Evolutionary conservation across 108 stramenopile species (phyloP), one percentile per base, ranked within the genome.

Genomic region (Schizochytrium sp.): DNA sequence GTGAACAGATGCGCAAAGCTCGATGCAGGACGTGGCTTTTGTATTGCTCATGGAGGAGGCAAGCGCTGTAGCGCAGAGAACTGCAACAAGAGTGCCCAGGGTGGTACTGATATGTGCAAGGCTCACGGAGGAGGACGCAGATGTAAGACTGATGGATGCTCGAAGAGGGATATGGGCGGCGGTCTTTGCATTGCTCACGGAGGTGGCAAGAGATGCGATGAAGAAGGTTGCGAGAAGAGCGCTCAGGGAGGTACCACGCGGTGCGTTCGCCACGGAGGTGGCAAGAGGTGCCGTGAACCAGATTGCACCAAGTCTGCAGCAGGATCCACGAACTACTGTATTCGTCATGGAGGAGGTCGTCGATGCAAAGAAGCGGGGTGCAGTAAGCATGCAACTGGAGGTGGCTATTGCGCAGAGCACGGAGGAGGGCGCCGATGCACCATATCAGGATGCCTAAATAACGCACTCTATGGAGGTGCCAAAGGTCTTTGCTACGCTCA

Each of bases 1-100:
- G 89, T 91, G 44, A 89, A 76, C 28, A 95, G 95, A 4, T 97
- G 97, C 89, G 72, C 87, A 19, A 97, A 97, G 89, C 96, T 95
- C 87, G 97, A 97, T 89, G 97, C 96, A 28, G 98, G 99, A 46
- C 97, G 97, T 45, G 97, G 97, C 40, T 98, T 97, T 90, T 99
- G 98, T 91, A 98, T 99, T 91, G 97, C 96, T 7, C 98, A 99
- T 91, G 98, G 98, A 8, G 98, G 98, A 46, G 98, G 98, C 13
- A 95, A 97, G 61, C 92, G 98, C 83, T 99, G 98, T 88, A 89
- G 92, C 87, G 89, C 96, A 46, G 95, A 94, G 15, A 97, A 96
- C 57, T 99, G 99, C 91, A 93, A 83, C 72, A 99, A 99, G 92
- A 96, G 96, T 38, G 99, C 99, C 12, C 97, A 98, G 3, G 98